These are phyloP conservation scores for barley (Hordeum vulgare) DNA, from an alignment of 176 grass and related monocot species.

Conservation along the genomic window DNA sequence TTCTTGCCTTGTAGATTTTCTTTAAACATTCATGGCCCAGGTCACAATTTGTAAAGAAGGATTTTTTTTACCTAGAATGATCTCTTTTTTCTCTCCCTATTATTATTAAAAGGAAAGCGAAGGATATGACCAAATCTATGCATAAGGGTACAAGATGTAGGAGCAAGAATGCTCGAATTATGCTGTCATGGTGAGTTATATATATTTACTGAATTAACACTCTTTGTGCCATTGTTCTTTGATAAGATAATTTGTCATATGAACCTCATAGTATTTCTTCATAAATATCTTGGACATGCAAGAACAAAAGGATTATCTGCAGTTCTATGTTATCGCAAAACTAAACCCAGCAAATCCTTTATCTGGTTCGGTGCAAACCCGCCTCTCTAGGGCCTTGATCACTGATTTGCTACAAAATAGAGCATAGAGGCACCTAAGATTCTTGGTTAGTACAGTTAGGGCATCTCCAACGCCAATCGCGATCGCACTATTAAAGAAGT, in stretches of 20 bases:
- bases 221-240: neutral
- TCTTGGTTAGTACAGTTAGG: neutral
- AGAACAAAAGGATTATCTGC: neutral
- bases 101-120: constrained; percentile 64
- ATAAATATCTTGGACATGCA: no score
- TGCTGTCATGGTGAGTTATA: constrained; percentile 76
- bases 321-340: neutral
- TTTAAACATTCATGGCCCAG: constrained; percentile 3
- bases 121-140: constrained; percentile 79
- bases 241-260: neutral
- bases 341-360: neutral
- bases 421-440: neutral
- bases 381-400: neutral
- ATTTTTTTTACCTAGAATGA: neutral
- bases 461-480: no score
- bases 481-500: no score
- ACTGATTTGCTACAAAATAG: neutral
- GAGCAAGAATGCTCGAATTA: constrained; percentile 62
- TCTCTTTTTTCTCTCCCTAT: neutral
- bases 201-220: neutral
- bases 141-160: constrained; percentile 71
- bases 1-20: neutral
- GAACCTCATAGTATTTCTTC: neutral
- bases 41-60: constrained; percentile 26
- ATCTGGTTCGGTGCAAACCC: neutral